Conservation (phyloP, 805 yeast species). For the Dipodascopsis tothii region DNA sequence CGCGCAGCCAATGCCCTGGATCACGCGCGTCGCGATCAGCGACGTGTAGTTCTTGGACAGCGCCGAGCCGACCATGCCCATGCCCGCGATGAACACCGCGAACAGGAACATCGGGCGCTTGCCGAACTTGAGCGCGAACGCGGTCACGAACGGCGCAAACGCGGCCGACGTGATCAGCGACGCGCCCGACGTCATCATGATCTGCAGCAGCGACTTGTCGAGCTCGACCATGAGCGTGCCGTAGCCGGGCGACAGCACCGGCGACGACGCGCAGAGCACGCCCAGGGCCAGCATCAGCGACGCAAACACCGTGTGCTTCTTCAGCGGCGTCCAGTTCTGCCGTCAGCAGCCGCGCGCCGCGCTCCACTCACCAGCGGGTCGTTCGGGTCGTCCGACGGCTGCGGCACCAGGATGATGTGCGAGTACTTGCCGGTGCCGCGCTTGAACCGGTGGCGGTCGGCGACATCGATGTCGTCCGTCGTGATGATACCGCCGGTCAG, state of each 20-base stretch:
- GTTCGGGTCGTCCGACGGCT: slow-evolving; percentile 36
- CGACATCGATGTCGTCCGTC: neutral
- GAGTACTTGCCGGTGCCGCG: slow-evolving; percentile 1
- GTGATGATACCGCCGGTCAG: neutral
- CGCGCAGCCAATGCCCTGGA: neutral
- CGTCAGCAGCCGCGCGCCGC: neutral
- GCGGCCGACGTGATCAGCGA: neutral
- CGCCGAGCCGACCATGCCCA: neutral
- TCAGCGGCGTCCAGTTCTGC: slow-evolving; percentile 1
- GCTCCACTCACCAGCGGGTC: slow-evolving; percentile 29
- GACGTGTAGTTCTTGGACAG: neutral
- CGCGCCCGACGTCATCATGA: neutral
- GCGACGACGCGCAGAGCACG: slow-evolving; percentile 1
- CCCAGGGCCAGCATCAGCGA: neutral
- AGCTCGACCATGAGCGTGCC: neutral
- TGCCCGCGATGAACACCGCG: neutral
- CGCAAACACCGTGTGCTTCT: neutral
- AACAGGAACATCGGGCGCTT: neutral
- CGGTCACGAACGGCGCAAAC: neutral
- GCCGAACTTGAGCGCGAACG: neutral
- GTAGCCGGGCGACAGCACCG: slow-evolving; percentile 2
- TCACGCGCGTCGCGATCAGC: neutral
- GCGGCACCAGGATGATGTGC: slow-evolving; percentile 34
- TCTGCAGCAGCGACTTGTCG: neutral
- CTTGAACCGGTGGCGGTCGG: neutral